Base-by-base conservation (phyloP, 345 rosid genomes). In the Clausena lansium region DNA sequence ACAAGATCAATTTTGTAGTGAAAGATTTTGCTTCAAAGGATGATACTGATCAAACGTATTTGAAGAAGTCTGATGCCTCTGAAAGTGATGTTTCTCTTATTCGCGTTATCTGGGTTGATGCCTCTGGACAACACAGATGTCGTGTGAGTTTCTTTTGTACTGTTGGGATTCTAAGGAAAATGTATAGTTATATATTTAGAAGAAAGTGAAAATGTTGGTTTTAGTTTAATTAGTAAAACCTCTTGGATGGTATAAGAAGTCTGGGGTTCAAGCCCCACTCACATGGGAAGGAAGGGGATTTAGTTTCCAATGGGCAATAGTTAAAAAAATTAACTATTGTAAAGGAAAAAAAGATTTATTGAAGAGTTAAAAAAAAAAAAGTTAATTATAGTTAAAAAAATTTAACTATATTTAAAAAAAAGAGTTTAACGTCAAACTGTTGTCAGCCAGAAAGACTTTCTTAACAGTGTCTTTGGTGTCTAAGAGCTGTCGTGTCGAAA, bases 71-170 rank as follows among this genome's bases (percentile, higher is more conserved):
- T 55, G 82, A 66, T 77, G 79, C 70, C 25, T 65, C 69, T 36
- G 85, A 81, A 67, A 81, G 72, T 72, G 77, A 63, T 77, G 81
- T 80, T 75, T 88, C 88, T 5, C 81, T 94, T 79, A 88, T 92
- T 79, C 98, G 99, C 52, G 28, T 94, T 63, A 80, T 96, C 52
- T 96, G 98, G 99, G 90, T 86, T 69, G 99, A 96, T 88, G 68
- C 95, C 59, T 94, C 98, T 75, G 99, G 99, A 81, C 99, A 94
- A 79, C 93, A 91, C 75, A 84, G 99, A 92, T 94, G 94, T 70
- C 99, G 97, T 13, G 99, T 93, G 79, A 86, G 97, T 82, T 77
- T 73, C 77, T 54, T 73, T 25, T 32, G 35, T 66, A n/a, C 22
- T 27, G 6, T 50, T 14, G 4, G 7, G 45, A 75, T 62, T 75